phyloP scores from a whole-genome alignment of 2,329 filamentous ascomycete species.

The Fusarium hostae region DNA sequence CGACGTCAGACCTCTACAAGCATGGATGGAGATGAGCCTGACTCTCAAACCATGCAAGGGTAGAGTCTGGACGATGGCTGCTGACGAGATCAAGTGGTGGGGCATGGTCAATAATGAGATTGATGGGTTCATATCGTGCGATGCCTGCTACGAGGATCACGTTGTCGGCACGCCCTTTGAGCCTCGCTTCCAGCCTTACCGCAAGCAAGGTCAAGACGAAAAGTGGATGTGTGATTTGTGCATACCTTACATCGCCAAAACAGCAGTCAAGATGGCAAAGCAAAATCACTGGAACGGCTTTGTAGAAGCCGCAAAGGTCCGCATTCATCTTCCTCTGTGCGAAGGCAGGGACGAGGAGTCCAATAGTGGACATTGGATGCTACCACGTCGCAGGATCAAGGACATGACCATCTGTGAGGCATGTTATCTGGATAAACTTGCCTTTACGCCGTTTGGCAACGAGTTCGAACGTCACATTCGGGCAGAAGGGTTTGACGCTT shows the following conservation, averaged over 20 bases:
- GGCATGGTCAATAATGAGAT: conserved; percentile 45
- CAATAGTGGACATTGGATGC: conserved; percentile 44
- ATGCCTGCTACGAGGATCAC: conserved; percentile 53
- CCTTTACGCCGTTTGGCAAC: conserved; percentile 42
- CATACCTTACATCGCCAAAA: conserved; percentile 41
- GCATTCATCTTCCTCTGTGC: conserved; percentile 44
- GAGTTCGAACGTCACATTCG: conserved; percentile 43
- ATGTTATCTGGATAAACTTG: conserved; percentile 51
- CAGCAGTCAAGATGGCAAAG: conserved; percentile 30
- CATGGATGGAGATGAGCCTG: conserved; percentile 46
- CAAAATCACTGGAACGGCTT: conserved; percentile 48
- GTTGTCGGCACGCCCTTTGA: conserved; percentile 47
- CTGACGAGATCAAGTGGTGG: conserved; percentile 49
- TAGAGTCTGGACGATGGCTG: conserved; percentile 16
- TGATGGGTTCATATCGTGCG: conserved; percentile 50
- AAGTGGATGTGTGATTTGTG: conserved; percentile 51
- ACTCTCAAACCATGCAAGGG: conserved; percentile 48
- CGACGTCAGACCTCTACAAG: conserved; percentile 39
- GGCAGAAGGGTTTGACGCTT: conserved; percentile 38
- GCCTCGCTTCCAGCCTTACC: conserved; percentile 42
- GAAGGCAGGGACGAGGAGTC: conserved; percentile 43
- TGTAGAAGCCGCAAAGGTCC: conserved; percentile 31
- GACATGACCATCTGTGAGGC: conserved; percentile 48
- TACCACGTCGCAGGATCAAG: conserved; percentile 39
- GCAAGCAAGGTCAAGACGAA: conserved; percentile 41